Evolutionary conservation across 2,329 filamentous ascomycete genomes (phyloP).

Genomic region (Sporothrix mexicana): DNA sequence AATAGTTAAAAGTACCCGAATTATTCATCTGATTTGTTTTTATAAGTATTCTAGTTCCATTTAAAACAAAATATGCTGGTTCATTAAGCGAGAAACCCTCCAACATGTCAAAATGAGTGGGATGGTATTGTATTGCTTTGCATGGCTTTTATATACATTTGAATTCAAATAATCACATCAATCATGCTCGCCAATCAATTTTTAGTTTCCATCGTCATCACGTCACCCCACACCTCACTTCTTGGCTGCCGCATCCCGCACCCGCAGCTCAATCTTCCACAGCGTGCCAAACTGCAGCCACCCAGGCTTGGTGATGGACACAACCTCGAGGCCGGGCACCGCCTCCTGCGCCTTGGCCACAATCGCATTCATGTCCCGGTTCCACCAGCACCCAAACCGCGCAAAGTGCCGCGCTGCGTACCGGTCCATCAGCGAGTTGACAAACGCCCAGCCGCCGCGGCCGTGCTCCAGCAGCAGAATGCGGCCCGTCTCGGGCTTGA

Average conservation of each 20-base stretch:
- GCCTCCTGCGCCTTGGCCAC: conserved; percentile 55
- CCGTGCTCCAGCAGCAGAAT: conserved; percentile 69
- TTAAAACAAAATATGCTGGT: too few species aligned
- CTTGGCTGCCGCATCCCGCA: conserved; percentile 41
- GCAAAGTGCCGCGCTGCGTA: conserved; percentile 62
- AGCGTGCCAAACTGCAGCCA: conserved; percentile 63
- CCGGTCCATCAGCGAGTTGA: conserved; percentile 63
- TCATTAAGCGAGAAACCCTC: too few species aligned
- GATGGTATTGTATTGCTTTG: neutral
- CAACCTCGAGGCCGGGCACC: conserved; percentile 62
- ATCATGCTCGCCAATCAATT: neutral
- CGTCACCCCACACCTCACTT: neutral
- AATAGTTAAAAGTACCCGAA: neutral
- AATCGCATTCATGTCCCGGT: conserved; percentile 64
- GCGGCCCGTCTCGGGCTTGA: conserved; percentile 61
- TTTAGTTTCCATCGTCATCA: neutral
- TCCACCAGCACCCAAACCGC: conserved; percentile 72
- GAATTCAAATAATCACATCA: neutral
- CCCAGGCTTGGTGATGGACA: conserved; percentile 59
- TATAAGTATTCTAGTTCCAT: neutral
- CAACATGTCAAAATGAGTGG: neutral
- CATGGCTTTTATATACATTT: neutral
- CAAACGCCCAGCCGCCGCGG: conserved; percentile 58
- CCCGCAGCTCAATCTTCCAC: conserved; percentile 62
- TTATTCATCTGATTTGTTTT: neutral